A percentile compares a stretch with the other conserved stretches of the same genome.
Evolutionary conservation across 169 alveolate species (phyloP).

Genomic region (Cryptosporidium sp.): DNA sequence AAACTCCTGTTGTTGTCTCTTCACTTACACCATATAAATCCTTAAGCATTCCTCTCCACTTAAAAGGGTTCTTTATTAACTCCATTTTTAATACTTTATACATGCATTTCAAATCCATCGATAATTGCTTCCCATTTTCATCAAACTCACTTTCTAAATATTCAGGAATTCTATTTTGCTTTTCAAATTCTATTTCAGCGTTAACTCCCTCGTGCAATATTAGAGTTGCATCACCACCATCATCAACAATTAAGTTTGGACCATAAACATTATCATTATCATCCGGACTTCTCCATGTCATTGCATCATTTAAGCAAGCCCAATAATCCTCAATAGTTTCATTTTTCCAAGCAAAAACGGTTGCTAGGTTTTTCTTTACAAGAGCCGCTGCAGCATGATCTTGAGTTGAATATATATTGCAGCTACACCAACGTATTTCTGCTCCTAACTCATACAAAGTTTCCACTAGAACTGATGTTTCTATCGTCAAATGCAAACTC

Average conservation of each 20-base stretch:
- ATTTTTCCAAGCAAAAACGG: constrained; percentile 97
- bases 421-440: constrained; percentile 96
- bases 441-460: constrained; percentile 95
- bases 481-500: constrained; percentile 97
- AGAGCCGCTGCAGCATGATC: constrained; percentile 97
- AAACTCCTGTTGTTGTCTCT: constrained; percentile 99
- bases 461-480: constrained; percentile 91
- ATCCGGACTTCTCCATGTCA: constrained; percentile 91
- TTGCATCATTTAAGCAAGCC: constrained; percentile 95
- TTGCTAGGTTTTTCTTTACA: constrained; percentile 88
- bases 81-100: constrained; percentile 87
- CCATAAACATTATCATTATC: constrained; percentile 83
- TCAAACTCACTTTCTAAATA: constrained; percentile 74
- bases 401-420: constrained; percentile 97
- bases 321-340: constrained; percentile 96
- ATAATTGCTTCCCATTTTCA: constrained; percentile 79
- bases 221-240: constrained; percentile 97
- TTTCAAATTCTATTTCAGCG: constrained; percentile 84
- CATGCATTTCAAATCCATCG: constrained; percentile 82
- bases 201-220: constrained; percentile 92
- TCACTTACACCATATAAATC: constrained; percentile 95
- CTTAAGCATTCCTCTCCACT: constrained; percentile 92
- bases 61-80: constrained; percentile 86
- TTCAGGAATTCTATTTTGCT: constrained; percentile 73
- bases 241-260: constrained; percentile 97